Conservation (phyloP, 768 basidiomycete genomes). For the Leccinum variicolor region DNA sequence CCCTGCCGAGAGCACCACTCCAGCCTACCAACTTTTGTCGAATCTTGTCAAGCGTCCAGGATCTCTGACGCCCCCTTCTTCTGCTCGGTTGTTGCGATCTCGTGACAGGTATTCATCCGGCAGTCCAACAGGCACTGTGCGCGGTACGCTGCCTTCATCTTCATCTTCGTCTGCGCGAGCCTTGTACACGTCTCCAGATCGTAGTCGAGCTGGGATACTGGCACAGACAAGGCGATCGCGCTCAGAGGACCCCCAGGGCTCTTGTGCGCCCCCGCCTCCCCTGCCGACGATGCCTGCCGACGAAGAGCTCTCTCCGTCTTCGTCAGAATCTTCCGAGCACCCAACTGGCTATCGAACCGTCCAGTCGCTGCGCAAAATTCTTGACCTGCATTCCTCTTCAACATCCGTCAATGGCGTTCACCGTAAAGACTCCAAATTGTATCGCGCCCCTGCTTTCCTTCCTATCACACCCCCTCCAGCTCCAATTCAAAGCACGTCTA, state of each 20-base stretch:
- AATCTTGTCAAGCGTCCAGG: constrained; percentile 45
- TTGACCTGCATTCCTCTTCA: constrained; percentile 47
- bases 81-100: constrained; percentile 31
- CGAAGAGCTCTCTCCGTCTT: constrained; percentile 51
- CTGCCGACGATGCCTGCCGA: constrained; percentile 53
- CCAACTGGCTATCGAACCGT: constrained; percentile 58
- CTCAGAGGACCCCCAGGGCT: constrained; percentile 31
- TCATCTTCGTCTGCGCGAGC: constrained; percentile 15
- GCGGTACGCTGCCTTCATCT: constrained; percentile 11
- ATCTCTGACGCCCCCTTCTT: constrained; percentile 25
- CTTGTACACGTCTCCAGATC: constrained; percentile 11
- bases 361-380: constrained; percentile 65
- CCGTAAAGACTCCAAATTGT: constrained; percentile 10
- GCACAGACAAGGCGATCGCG: constrained; percentile 19
- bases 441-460: constrained; percentile 29
- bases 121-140: constrained; percentile 29
- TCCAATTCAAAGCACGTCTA: constrained; percentile 59
- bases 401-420: constrained; percentile 18
- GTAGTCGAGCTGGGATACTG: constrained; percentile 6
- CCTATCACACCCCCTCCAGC: constrained; percentile 46
- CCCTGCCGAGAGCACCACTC: constrained; percentile 43
- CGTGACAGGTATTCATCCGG: constrained; percentile 33
- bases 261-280: constrained; percentile 13
- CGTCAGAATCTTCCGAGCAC: constrained; percentile 53
- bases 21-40: constrained; percentile 62